Evolutionary conservation across 1,139 yeast species (phyloP).

Genomic region (Saccharomycopsis hybrid): DNA sequence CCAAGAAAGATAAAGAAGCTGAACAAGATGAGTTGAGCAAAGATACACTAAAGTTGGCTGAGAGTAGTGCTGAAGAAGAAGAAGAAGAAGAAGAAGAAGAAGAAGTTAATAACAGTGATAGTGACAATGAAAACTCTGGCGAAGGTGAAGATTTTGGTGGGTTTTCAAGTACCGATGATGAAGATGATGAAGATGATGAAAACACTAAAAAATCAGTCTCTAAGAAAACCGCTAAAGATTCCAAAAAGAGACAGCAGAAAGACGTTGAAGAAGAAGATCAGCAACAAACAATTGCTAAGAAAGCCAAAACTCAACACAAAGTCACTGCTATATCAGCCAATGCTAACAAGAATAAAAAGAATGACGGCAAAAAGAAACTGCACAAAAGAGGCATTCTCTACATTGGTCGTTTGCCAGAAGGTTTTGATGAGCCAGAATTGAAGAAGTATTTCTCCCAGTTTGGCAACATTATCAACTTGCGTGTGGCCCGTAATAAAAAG

Average conservation of each 20-base stretch:
- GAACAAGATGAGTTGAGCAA: slow-evolving; percentile 14
- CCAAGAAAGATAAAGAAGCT: neutral
- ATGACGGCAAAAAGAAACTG: slow-evolving; percentile 22
- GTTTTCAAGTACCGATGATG: slow-evolving; percentile 27
- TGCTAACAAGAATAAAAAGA: slow-evolving; percentile 4
- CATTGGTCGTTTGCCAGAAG: slow-evolving; percentile 88
- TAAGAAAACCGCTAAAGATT: slow-evolving; percentile 26
- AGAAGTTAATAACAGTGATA: slow-evolving; percentile 25
- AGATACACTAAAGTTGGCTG: slow-evolving; percentile 25
- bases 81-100: slow-evolving; percentile 28
- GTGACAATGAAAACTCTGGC: slow-evolving; percentile 26
- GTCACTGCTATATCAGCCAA: neutral
- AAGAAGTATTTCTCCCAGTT: slow-evolving; percentile 80
- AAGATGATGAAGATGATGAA: slow-evolving; percentile 30
- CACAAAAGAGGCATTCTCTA: slow-evolving; percentile 62
- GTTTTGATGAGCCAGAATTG: slow-evolving; percentile 76
- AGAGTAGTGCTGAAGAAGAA: slow-evolving; percentile 25
- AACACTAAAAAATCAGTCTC: slow-evolving; percentile 25
- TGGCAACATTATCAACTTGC: slow-evolving; percentile 72
- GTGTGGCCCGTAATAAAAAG: slow-evolving; percentile 82
- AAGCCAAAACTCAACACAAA: slow-evolving; percentile 13
- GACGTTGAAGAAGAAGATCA: slow-evolving; percentile 24
- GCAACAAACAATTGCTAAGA: slow-evolving; percentile 24
- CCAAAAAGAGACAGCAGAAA: slow-evolving; percentile 18
- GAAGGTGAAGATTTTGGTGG: slow-evolving; percentile 31